Conservation (phyloP, 129 eudicot species). For the Calendula officinalis region DNA sequence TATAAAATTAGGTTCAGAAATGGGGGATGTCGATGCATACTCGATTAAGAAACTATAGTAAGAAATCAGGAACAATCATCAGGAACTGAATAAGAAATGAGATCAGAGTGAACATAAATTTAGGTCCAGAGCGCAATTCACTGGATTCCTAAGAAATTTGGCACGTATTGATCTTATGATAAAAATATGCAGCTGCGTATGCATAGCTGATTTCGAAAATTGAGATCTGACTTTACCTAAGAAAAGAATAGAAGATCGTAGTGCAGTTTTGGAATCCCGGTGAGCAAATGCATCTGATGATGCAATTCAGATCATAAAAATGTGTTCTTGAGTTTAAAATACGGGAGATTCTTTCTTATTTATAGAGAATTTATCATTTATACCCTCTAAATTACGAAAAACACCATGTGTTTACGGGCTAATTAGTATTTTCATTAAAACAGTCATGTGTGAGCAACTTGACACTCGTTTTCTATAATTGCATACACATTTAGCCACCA, state of each 20-base stretch:
- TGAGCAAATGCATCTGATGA: neutral
- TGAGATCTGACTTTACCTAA: slow-evolving; percentile 18
- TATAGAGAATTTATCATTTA: neutral
- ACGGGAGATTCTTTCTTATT: neutral
- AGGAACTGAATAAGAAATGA: neutral
- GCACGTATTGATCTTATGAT: neutral
- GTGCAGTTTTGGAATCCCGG: slow-evolving; percentile 8
- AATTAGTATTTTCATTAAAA: too few species aligned
- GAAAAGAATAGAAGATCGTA: neutral
- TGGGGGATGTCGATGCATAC: slow-evolving; percentile 12
- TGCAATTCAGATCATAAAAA: slow-evolving; percentile 17
- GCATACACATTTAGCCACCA: too few species aligned
- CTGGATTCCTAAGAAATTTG: neutral
- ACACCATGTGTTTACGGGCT: too few species aligned
- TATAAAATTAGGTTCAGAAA: slow-evolving; percentile 15
- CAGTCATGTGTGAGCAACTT: too few species aligned
- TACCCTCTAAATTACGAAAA: neutral
- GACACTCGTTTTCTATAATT: too few species aligned
- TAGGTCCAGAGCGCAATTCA: slow-evolving; percentile 14
- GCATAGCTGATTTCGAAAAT: neutral
- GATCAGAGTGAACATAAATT: slow-evolving; percentile 3
- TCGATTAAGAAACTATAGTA: slow-evolving; percentile 3
- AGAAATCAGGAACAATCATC: neutral
- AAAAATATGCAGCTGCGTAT: neutral
- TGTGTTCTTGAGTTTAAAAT: slow-evolving; percentile 1